phyloP scores from a whole-genome alignment of 1,284 basidiomycete genomes.

The Heliocybe sulcata region DNA sequence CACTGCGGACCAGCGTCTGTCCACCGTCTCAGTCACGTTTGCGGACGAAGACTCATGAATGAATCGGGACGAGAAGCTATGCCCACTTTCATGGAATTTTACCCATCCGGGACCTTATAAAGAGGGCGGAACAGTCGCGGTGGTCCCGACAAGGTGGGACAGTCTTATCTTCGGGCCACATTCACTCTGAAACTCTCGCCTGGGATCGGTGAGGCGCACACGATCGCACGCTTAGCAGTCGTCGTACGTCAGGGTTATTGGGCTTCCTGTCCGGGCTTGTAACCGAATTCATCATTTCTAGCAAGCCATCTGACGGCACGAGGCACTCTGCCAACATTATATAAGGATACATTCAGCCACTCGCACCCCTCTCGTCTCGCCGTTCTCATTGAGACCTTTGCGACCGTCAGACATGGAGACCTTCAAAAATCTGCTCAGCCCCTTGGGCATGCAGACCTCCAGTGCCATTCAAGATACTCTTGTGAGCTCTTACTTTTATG shows the following conservation, averaged over 20 bases:
- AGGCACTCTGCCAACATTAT: conserved; percentile 7
- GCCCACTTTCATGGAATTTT: neutral
- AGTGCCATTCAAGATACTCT: conserved; percentile 57
- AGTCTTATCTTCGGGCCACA: neutral
- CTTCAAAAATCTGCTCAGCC: conserved; percentile 53
- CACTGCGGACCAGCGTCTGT: neutral
- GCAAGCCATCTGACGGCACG: conserved; percentile 5
- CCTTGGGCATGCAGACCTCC: conserved; percentile 43
- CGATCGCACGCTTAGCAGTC: neutral
- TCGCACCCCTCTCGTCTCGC: conserved; percentile 12
- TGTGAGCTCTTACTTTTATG: conserved; percentile 24
- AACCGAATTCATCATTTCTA: neutral
- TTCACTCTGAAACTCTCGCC: neutral
- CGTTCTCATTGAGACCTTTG: conserved; percentile 3
- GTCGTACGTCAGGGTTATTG: neutral
- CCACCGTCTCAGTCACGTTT: neutral
- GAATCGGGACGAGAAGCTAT: neutral
- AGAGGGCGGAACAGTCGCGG: too few relatives aligned
- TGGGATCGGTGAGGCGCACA: neutral
- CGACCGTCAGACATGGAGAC: conserved; percentile 39
- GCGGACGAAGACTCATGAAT: neutral
- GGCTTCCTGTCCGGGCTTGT: neutral
- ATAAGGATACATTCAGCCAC: conserved; percentile 11
- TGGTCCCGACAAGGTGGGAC: too few relatives aligned
- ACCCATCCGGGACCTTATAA: neutral